Conservation (phyloP, 2,329 filamentous ascomycete genomes). For the Pseudogymnoascus sp. region DNA sequence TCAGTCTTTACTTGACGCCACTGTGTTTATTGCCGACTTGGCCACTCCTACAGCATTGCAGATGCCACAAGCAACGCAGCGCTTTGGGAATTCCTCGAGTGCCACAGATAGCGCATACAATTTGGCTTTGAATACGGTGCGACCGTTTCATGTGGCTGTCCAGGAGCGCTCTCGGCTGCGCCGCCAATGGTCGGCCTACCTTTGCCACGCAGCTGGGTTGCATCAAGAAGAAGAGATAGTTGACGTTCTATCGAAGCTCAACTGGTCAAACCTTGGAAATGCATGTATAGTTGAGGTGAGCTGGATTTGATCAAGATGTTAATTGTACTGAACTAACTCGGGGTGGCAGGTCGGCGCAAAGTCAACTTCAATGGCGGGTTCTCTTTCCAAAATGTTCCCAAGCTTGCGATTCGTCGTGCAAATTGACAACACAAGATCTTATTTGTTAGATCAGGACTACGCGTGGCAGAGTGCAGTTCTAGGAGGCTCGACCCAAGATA, state of each 20-base stretch:
- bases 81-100: conserved; percentile 3
- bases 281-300: conserved; percentile 26
- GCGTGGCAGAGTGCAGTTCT: not conserved
- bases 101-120: conserved; percentile 19
- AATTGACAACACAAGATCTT: conserved; percentile 9
- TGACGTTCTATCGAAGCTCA: conserved; percentile 24
- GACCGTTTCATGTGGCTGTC: conserved; percentile 15
- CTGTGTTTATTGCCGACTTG: conserved; percentile 33
- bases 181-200: conserved; percentile 31
- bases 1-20: conserved; percentile 31
- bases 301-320: not conserved
- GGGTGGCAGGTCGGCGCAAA: conserved; percentile 11
- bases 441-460: not conserved
- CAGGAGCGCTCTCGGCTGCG: conserved; percentile 24
- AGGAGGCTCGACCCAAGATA: not conserved
- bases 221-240: conserved; percentile 18
- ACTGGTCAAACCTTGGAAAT: conserved; percentile 26
- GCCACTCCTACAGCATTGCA: conserved; percentile 31
- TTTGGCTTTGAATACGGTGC: conserved; percentile 18
- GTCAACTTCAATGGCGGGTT: conserved; percentile 15
- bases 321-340: not conserved
- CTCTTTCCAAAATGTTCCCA: conserved; percentile 22
- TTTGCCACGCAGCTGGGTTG: conserved; percentile 20
- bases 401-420: conserved; percentile 27
- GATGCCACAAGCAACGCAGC: conserved; percentile 26